Base-by-base conservation (phyloP, 2,329 filamentous ascomycete genomes). In the Aspergillus glaucus region DNA sequence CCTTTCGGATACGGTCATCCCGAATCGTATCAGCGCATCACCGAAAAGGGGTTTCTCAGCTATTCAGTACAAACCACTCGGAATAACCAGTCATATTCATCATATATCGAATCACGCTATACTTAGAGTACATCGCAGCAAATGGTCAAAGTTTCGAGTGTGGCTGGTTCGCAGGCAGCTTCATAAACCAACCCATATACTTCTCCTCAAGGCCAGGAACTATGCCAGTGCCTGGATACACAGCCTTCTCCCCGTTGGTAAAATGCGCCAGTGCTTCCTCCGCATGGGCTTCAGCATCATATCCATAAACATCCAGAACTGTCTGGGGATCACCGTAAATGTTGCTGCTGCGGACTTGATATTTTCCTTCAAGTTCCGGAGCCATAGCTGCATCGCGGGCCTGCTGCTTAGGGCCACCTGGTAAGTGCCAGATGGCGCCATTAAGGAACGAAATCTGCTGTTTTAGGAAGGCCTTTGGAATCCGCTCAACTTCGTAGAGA, bases 261-360 rank as follows among this genome's bases (percentile, higher is more conserved):
- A 37, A 39, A 6, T 37, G 12, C 19, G 4, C 28, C 60, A 63
- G 72, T 2, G 55, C 61, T 40, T 57, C 51, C 42, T 64, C 59
- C 51, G 75, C 64, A 10, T 60, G 66, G 22, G 50, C 48, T 51
- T 75, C 72, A 0, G 72, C 68, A 60, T 77, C 73, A 57, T 78
- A 77, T 0, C 72, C 73, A 58, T 76, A 78, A 6, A 69, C 71
- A 75, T 75, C 78, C 15, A 57, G 52, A 52, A 75, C 71, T 1
- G 73, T 76, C 0, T 67, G 57, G 0, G 72, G 73, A 56, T 77
- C 74, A 44, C 67, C 74, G 73, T 73, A 77, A 58, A 76, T 73
- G 46, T 77, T 77, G 0, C 73, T 61, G 42, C 74, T 77, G 36
- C 63, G 60, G 1, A 53, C 40, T 41, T 73, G 75, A 0, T 55